These are phyloP conservation scores for Paraglomus occultum DNA, from an alignment of 192 early-diverging fungal species.

Conservation along the genomic window DNA sequence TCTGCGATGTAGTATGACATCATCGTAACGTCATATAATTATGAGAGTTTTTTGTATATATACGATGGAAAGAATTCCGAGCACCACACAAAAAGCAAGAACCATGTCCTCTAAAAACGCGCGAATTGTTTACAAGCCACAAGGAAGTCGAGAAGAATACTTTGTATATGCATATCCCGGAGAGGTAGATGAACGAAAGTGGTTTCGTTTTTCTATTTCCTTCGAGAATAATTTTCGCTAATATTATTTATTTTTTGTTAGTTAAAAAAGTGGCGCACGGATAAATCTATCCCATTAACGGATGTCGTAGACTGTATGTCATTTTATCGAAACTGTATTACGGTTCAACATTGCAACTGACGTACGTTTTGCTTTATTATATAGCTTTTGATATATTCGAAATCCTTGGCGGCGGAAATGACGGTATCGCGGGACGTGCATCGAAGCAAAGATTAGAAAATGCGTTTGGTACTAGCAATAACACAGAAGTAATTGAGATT, in stretches of 20 bases:
- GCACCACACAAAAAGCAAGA: too few species aligned
- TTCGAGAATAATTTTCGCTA: background rate
- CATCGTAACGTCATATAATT: too few species aligned
- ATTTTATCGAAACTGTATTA: background rate
- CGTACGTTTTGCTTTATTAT: too few species aligned
- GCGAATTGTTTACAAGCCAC: slow-evolving; percentile 15
- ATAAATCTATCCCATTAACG: slow-evolving; percentile 23
- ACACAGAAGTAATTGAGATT: background rate
- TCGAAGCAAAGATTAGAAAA: slow-evolving; percentile 26
- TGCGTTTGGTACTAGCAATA: background rate
- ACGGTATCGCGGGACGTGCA: slow-evolving; percentile 7
- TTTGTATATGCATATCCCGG: slow-evolving; percentile 21
- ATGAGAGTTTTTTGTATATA: too few species aligned
- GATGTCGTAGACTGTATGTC: background rate
- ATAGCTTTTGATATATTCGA: slow-evolving; percentile 22
- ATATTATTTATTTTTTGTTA: background rate
- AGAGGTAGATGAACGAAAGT: background rate
- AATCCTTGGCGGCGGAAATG: slow-evolving; percentile 5
- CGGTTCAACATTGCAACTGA: too few species aligned
- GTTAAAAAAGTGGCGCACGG: slow-evolving; percentile 11
- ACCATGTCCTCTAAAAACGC: slow-evolving; percentile 13
- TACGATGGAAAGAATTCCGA: too few species aligned
- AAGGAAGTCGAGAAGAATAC: slow-evolving; percentile 4
- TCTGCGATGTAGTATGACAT: too few species aligned
- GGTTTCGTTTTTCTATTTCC: background rate